Base-by-base conservation (phyloP, 345 rosid species). In the Eucalyptus dawsonii region DNA sequence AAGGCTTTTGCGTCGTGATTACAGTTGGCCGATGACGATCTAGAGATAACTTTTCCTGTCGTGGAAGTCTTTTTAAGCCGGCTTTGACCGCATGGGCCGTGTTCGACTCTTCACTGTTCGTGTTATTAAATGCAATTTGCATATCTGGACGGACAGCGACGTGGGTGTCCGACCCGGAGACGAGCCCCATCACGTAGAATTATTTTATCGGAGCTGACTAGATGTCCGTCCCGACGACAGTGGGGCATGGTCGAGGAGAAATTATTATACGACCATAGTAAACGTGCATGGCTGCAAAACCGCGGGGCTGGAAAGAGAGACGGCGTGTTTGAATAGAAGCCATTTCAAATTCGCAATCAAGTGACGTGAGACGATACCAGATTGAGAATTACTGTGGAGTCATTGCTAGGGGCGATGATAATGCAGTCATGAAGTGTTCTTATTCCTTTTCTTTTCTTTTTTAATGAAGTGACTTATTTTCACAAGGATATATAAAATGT, bases 11-110 rank as follows among this genome's bases (percentile, higher is more conserved):
- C 69, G 14, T 62, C 31, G 31, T 27, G 69, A 62, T 27, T 14
- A 27, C n/a, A 8, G 69, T 13, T 29, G 69, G 69, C 69, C 14
- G 16, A 56, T 25, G 62, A 24, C 62, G 62, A 56, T 25, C 62
- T 56, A 1, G 62, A 56, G 11, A 56, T 22, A 0, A 56, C 29
- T 56, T 25, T 56, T 56, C 27, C 62, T 4, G 5, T 0, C 1
- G 6, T 11, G 62, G 29, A 10, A 56, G 29, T 11, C 6, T 5
- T 22, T 56, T 56, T 56, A 56, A 56, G 29, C 6, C 0, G 62
- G 62, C 62, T 24, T 56, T 56, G 62, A 56, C 62, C 62, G 62
- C 62, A 9, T 56, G 62, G 62, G 13, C 29, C 12, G 62, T 21
- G 62, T 25, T 56, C 29, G 62, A 56, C 0, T 56, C 62, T 22